A percentile compares a stretch with the other conserved stretches of the same genome.
Evolutionary conservation across 345 rosid genomes (phyloP).

Genomic region (Camelina sativa): DNA sequence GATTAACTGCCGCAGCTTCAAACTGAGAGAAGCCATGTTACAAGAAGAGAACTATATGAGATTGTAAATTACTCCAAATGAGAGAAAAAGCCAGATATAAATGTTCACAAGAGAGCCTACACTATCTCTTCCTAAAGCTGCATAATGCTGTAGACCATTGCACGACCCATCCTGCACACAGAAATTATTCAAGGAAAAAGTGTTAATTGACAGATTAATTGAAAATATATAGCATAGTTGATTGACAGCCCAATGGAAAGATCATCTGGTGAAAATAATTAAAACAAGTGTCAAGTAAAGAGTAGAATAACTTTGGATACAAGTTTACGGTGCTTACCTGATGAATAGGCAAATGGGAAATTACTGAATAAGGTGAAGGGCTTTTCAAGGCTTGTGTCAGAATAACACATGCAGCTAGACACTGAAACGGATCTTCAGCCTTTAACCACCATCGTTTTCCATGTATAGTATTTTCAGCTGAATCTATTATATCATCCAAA

Average conservation of each 20-base stretch:
- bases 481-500: constrained; percentile 81
- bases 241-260: constrained; percentile 18
- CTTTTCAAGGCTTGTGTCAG: constrained; percentile 85
- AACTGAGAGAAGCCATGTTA: constrained; percentile 52
- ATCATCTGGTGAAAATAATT: background rate
- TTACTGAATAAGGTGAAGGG: constrained; percentile 66
- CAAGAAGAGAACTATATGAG: constrained; percentile 31
- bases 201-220: background rate
- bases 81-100: background rate
- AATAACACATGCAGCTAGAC: constrained; percentile 91
- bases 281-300: constrained; percentile 4
- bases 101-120: constrained; percentile 55
- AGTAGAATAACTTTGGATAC: constrained; percentile 15
- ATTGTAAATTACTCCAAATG: constrained; percentile 11
- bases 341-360: constrained; percentile 93
- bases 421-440: constrained; percentile 99
- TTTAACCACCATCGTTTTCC: constrained; percentile 94
- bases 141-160: constrained; percentile 98
- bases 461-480: constrained; percentile 85
- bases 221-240: background rate
- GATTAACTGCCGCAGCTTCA: constrained; percentile 97
- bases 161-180: constrained; percentile 91
- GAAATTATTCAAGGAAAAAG: constrained; percentile 9
- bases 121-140: constrained; percentile 95
- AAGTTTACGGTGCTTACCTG: constrained; percentile 61